A percentile compares a stretch with the other conserved stretches of the same genome.
Conservation (phyloP, 176 grass and related monocot species). For the Oryza meridionalis region DNA sequence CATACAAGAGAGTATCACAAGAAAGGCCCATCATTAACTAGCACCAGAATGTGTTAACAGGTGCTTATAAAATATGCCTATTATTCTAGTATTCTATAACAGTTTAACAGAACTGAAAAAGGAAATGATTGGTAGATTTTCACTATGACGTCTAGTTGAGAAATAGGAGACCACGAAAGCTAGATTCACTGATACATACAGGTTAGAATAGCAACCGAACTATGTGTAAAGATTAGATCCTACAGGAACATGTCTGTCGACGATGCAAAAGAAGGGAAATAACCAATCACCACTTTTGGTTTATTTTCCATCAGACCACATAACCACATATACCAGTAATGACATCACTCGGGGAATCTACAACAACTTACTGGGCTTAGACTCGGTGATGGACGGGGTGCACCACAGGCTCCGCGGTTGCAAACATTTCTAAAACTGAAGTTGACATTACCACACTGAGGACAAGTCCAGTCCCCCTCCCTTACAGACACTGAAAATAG, state of each 20-base stretch:
- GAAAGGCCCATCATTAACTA: neutral
- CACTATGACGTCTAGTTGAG: neutral
- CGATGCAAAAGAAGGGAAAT: neutral
- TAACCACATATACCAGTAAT: conserved; percentile 45
- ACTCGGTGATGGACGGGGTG: conserved; percentile 80
- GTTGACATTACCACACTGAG: conserved; percentile 96
- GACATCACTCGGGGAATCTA: conserved; percentile 58
- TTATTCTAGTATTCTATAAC: conserved; percentile 10
- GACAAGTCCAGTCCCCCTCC: conserved; percentile 95
- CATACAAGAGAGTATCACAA: neutral
- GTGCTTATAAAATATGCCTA: neutral
- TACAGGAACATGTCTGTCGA: neutral
- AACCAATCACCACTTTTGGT: neutral
- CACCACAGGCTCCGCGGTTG: conserved; percentile 89
- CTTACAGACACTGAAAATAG: conserved; percentile 74
- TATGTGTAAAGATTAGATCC: neutral
- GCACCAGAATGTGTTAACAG: neutral
- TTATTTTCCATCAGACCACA: conserved; percentile 22
- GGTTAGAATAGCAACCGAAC: neutral
- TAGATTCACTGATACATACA: neutral
- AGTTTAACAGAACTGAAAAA: neutral
- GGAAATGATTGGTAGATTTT: conserved; percentile 6
- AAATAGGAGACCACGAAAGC: neutral
- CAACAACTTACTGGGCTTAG: conserved; percentile 79
- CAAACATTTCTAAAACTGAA: conserved; percentile 98